Evolutionary conservation across 106 monocot species (phyloP), one percentile per base, ranked within the genome.

Genomic region (Dactylorhiza incarnata): DNA sequence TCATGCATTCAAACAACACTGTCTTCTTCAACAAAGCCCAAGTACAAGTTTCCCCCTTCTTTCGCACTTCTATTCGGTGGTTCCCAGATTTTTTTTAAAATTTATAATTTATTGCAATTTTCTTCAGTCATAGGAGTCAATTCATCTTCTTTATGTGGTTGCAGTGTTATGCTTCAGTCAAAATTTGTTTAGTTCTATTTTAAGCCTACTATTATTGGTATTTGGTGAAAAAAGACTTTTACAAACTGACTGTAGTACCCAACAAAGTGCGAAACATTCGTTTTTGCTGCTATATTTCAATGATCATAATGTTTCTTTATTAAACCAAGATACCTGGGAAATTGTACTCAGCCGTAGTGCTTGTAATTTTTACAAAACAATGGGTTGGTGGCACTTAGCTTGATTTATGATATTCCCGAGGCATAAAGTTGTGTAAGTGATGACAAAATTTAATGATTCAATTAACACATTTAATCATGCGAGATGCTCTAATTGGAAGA

Each of bases 21-120:
- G 92, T 95, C 59, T 95, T 95, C 83, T 95, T 71, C 85, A 92
- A 95, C 68, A 90, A 92, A 55, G 88, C 90, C 29, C 95, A 95
- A 92, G 95, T 95, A 22, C 9, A 5, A 63, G 22, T 46, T 24
- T 26, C 24, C 24, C 10, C 4, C 20, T 48, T 51, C 19, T 0
- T 49, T 72, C 49, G 11, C 7, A 20, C 23, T 49, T 44, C 19
- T 72, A 72, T 20, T 49, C 9, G 49, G 12, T 71, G 47, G 48
- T 48, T 62, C 13, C 22, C 15, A 17, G 10, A 48, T 46, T 47
- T 13, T 47, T 10, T 65, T 67, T 45, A 37, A 37, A 45, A 17
- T 46, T 46, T 67, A 67, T 6, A n/a, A 19, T 75, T 75, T 56
- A 24, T 45, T 19, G 10, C 7, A 5, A 44, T 44, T 61, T 63